Percentiles rank a stretch among this genome's conserved stretches.
phyloP scores from a whole-genome alignment of 495 filamentous ascomycete species.

The Chaetomium fimeti region DNA sequence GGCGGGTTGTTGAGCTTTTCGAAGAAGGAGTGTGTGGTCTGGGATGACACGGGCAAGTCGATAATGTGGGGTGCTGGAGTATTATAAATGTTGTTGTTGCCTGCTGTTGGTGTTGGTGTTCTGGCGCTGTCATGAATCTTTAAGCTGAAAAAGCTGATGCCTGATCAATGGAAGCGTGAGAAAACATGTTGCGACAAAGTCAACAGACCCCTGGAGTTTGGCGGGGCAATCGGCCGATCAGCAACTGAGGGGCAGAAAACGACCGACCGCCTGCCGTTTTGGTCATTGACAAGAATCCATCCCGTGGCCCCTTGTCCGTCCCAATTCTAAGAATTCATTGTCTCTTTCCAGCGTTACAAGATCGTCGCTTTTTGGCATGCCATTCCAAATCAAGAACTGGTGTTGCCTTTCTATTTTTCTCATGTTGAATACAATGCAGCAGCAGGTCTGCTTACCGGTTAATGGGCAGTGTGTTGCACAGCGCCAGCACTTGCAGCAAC shows the following conservation, averaged over 20 bases:
- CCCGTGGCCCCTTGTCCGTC: too few species aligned
- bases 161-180: too few species aligned
- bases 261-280: conserved; percentile 14
- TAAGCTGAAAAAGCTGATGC: too few species aligned
- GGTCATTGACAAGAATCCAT: background rate
- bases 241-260: background rate
- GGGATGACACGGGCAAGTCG: too few species aligned
- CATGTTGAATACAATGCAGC: background rate
- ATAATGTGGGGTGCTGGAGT: too few species aligned
- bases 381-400: background rate
- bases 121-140: background rate
- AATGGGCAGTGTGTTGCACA: background rate
- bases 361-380: too few species aligned
- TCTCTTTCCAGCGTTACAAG: too few species aligned
- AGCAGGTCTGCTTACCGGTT: background rate
- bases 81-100: too few species aligned
- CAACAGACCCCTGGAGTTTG: background rate
- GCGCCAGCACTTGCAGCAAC: background rate
- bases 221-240: conserved; percentile 12
- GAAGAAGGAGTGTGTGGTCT: too few species aligned
- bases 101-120: too few species aligned
- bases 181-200: background rate
- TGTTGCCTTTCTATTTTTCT: background rate
- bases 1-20: too few species aligned
- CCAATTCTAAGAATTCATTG: too few species aligned